Conservation (phyloP, 2,329 filamentous ascomycete species). For the Cyphellophora attinorum region DNA sequence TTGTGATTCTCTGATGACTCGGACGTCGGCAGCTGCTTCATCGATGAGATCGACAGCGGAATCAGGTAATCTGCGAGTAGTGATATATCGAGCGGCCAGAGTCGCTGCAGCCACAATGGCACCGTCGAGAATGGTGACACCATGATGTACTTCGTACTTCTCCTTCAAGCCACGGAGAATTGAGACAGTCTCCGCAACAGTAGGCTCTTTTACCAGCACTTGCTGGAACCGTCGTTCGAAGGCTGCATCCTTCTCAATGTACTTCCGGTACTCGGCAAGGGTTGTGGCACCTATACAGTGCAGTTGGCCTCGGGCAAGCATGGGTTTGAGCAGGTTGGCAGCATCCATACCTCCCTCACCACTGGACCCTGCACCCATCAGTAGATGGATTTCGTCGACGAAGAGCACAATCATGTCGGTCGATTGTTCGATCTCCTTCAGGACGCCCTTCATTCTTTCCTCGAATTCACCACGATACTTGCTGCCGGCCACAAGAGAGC, state of each 20-base stretch:
- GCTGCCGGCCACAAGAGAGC: conserved; percentile 88
- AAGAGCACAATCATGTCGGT: conserved; percentile 97
- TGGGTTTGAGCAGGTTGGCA: conserved; percentile 93
- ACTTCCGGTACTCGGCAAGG: conserved; percentile 90
- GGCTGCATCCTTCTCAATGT: conserved; percentile 96
- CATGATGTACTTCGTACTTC: conserved; percentile 95
- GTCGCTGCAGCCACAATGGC: conserved; percentile 88
- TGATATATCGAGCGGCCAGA: conserved; percentile 87
- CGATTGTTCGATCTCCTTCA: conserved; percentile 91
- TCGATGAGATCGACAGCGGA: conserved; percentile 95
- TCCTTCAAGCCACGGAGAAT: conserved; percentile 98
- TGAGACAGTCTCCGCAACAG: conserved; percentile 81
- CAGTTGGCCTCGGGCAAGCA: conserved; percentile 90
- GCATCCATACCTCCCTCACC: conserved; percentile 98
- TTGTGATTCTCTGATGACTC: conserved; percentile 90
- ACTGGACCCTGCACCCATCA: conserved; percentile 92
- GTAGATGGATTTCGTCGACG: conserved; percentile 94
- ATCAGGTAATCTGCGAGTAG: conserved; percentile 79
- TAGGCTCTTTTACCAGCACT: conserved; percentile 90
- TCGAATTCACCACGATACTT: conserved; percentile 99
- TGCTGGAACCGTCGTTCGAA: conserved; percentile 99
- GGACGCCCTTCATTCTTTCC: conserved; percentile 96
- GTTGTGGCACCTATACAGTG: conserved; percentile 98
- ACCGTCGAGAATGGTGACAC: conserved; percentile 90
- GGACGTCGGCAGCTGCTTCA: conserved; percentile 91